These are phyloP conservation scores for Phyllosticta citriasiana DNA, from an alignment of 2,329 filamentous ascomycete species.

Conservation along the genomic window DNA sequence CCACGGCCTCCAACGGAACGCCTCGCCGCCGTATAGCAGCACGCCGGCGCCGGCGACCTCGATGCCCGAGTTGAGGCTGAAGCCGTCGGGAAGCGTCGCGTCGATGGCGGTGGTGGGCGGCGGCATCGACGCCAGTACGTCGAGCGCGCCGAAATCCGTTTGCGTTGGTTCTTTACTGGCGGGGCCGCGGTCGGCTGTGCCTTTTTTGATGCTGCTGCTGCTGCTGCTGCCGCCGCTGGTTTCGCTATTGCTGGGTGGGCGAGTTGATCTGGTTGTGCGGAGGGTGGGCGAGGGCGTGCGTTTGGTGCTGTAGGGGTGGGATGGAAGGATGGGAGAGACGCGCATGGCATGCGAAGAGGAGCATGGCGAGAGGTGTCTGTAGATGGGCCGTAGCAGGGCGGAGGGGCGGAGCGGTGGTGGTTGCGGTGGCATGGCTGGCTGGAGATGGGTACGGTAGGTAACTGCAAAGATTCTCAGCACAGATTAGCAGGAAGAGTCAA, in stretches of 20 bases:
- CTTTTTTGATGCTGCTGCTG: neutral
- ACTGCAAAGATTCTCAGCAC: neutral
- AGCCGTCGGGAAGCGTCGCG: slow-evolving; percentile 71
- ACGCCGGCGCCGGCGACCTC: slow-evolving; percentile 60
- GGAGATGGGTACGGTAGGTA: too few species aligned
- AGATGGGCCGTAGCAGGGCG: neutral
- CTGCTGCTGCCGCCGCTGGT: too few species aligned
- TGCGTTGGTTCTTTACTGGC: slow-evolving; percentile 51
- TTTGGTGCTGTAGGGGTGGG: neutral
- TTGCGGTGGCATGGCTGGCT: neutral
- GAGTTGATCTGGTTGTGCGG: neutral
- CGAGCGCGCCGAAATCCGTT: slow-evolving; percentile 64
- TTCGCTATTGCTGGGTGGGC: too few species aligned
- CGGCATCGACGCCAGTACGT: slow-evolving; percentile 68
- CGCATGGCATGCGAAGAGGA: neutral
- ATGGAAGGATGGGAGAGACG: neutral
- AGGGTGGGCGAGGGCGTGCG: neutral
- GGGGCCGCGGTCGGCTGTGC: slow-evolving; percentile 49
- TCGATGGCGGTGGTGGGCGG: slow-evolving; percentile 76
- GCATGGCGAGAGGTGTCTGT: neutral
- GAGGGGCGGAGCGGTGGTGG: neutral
- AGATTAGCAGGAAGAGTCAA: neutral
- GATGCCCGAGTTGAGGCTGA: slow-evolving; percentile 73
- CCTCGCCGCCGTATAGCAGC: slow-evolving; percentile 75
- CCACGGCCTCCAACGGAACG: slow-evolving; percentile 85